Conservation (phyloP, 2,329 filamentous ascomycete genomes). For the Byssothecium circinans region DNA sequence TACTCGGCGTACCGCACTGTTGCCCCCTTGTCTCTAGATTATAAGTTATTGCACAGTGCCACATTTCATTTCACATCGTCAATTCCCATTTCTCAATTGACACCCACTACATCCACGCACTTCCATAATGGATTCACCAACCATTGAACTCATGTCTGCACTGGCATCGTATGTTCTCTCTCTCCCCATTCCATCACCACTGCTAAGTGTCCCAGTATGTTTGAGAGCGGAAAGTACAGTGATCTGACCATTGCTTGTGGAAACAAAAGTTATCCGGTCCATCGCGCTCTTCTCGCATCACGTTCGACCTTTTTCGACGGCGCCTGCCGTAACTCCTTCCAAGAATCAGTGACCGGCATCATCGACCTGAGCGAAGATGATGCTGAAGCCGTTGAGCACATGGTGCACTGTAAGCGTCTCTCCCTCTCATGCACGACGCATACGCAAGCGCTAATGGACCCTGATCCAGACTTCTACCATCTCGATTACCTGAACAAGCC, state of each 20-base stretch:
- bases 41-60: not conserved
- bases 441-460: conserved; percentile 17
- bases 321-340: conserved; percentile 43
- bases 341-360: conserved; percentile 40
- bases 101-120: too few relatives aligned
- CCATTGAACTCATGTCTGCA: conserved; percentile 49
- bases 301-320: conserved; percentile 52
- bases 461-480: conserved; percentile 44
- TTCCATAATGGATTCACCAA: conserved; percentile 41
- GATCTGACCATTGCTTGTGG: conserved; percentile 54
- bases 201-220: conserved; percentile 41
- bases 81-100: too few relatives aligned
- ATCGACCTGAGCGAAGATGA: conserved; percentile 47
- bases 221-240: conserved; percentile 47
- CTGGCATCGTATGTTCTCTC: conserved; percentile 50
- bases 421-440: conserved; percentile 2
- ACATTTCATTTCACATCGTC: not conserved
- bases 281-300: conserved; percentile 53
- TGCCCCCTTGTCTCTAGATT: not conserved
- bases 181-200: conserved; percentile 3
- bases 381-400: conserved; percentile 45
- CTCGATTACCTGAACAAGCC: conserved; percentile 43
- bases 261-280: conserved; percentile 49
- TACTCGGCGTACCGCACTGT: not conserved
- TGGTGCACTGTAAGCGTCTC: conserved; percentile 44